Conservation (phyloP, 192 early-diverging fungal genomes). For the Podila epigama region DNA sequence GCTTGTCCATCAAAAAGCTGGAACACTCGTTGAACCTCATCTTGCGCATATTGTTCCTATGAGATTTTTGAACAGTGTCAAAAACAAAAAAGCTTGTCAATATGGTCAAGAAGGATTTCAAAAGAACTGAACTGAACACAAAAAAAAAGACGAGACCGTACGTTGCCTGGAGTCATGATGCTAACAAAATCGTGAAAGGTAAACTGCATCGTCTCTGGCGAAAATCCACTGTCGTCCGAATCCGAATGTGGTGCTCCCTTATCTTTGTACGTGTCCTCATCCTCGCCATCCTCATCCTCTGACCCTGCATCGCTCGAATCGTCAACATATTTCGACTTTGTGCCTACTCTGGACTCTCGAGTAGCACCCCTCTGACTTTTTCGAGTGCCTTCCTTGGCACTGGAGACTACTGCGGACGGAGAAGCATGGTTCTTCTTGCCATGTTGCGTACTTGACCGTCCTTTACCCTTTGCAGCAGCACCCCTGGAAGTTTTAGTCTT, state of each 20-base stretch:
- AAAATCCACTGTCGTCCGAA: background rate
- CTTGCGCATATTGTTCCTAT: constrained; percentile 25
- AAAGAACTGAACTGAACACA: background rate
- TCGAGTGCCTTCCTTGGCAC: background rate
- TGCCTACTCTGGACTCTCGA: background rate
- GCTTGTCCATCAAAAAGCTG: constrained; percentile 28
- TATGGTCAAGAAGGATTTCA: background rate
- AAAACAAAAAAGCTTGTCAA: background rate
- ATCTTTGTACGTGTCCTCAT: background rate
- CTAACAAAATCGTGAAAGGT: constrained; percentile 34
- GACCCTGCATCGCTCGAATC: constrained; percentile 8
- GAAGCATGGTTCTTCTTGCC: too few relatives aligned
- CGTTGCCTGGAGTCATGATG: constrained; percentile 33
- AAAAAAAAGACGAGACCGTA: background rate
- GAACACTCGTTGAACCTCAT: constrained; percentile 33
- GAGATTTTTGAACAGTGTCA: background rate
- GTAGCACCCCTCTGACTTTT: constrained; percentile 11
- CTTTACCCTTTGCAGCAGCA: too few relatives aligned
- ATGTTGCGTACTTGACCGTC: too few relatives aligned
- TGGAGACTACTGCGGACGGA: too few relatives aligned
- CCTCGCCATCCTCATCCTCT: background rate
- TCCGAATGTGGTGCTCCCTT: too few relatives aligned
- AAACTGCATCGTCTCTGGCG: constrained; percentile 2
- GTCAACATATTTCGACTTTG: constrained; percentile 31
- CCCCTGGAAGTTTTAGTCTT: too few relatives aligned